Conservation (phyloP, 768 basidiomycete genomes). For the Boletellus ananas region DNA sequence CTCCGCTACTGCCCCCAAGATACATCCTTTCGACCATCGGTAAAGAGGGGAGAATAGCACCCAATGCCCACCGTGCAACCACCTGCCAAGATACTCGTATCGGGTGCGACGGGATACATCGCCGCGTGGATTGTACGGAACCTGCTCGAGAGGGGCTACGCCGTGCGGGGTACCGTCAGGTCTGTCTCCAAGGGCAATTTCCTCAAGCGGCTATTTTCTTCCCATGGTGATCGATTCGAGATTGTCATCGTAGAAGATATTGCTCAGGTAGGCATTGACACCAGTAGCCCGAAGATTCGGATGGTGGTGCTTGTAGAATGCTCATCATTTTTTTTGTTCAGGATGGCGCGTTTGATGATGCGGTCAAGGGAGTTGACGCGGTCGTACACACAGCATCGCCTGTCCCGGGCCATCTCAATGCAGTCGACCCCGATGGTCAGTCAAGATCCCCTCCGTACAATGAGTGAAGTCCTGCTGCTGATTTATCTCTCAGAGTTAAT, state of each 20-base stretch:
- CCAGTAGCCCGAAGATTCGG: no score
- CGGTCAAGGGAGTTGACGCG: conserved; percentile 70
- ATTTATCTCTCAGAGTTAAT: conserved; percentile 48
- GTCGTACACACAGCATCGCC: conserved; percentile 71
- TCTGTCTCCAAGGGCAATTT: conserved; percentile 55
- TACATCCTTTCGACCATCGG: no score
- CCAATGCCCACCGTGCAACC: conserved; percentile 24
- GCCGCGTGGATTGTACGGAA: conserved; percentile 47
- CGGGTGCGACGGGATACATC: conserved; percentile 27
- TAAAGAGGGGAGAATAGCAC: neutral
- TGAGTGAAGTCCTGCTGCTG: neutral
- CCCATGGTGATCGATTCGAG: conserved; percentile 57
- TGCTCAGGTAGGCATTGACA: conserved; percentile 35
- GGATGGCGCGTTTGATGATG: conserved; percentile 75
- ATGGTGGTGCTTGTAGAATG: neutral
- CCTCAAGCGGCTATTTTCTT: conserved; percentile 50
- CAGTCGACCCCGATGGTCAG: conserved; percentile 41
- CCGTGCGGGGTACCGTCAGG: conserved; percentile 66
- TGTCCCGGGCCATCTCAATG: conserved; percentile 43
- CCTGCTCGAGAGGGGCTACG: conserved; percentile 59
- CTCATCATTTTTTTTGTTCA: conserved; percentile 15
- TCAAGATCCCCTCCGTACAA: neutral
- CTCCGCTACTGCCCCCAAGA: no score
- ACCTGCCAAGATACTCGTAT: conserved; percentile 29
- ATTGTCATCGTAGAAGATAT: conserved; percentile 70